A percentile compares a stretch with the other conserved stretches of the same genome.
Conservation (phyloP, 805 yeast genomes). For the Clavispora asparagi region DNA sequence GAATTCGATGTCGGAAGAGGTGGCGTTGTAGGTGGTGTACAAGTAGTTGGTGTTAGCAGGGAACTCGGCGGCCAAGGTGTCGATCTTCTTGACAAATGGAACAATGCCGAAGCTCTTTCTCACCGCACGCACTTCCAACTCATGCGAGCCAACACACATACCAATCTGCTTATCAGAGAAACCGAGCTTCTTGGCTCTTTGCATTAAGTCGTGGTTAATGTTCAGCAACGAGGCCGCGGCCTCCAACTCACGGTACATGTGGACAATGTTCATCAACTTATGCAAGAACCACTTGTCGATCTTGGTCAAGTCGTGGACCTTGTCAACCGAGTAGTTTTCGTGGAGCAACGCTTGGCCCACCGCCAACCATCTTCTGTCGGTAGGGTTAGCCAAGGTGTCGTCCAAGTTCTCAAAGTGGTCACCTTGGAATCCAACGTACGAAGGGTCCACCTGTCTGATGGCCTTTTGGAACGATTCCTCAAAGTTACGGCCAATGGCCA, state of each 20-base stretch:
- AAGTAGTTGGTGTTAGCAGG: conserved; percentile 94
- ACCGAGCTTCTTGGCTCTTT: conserved; percentile 87
- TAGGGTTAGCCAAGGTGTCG: conserved; percentile 72
- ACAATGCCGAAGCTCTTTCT: conserved; percentile 81
- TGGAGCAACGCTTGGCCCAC: conserved; percentile 95
- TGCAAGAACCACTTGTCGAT: conserved; percentile 96
- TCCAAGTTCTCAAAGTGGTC: conserved; percentile 73
- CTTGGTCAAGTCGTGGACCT: conserved; percentile 84
- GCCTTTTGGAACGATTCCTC: conserved; percentile 99
- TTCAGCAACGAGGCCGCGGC: conserved; percentile 47
- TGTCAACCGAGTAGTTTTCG: conserved; percentile 85
- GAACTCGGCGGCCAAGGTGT: conserved; percentile 98
- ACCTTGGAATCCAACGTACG: conserved; percentile 88
- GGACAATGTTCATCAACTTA: conserved; percentile 88
- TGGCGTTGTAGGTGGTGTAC: conserved; percentile 93
- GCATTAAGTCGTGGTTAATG: conserved; percentile 62
- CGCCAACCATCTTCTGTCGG: conserved; percentile 96
- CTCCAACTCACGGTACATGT: conserved; percentile 79
- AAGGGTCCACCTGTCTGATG: conserved; percentile 92
- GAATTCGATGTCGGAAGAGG: conserved; percentile 78
- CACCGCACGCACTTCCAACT: conserved; percentile 84
- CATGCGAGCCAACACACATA: conserved; percentile 79
- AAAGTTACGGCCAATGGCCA: conserved; percentile 95
- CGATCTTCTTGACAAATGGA: conserved; percentile 95
- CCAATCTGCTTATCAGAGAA: conserved; percentile 97